Evolutionary conservation across 345 rosid genomes (phyloP).

Genomic region (Boechera retrofracta): DNA sequence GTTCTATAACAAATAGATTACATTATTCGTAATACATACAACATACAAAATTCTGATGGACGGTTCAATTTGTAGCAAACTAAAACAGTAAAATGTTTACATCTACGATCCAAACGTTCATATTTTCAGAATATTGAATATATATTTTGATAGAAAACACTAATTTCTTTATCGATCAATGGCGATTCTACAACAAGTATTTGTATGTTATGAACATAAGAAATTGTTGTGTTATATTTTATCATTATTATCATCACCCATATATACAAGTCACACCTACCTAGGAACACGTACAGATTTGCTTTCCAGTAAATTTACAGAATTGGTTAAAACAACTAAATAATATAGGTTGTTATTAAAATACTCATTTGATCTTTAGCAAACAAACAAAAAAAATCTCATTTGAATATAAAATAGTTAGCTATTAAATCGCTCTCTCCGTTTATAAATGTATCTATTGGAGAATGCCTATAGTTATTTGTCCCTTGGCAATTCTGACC

Average conservation of each 20-base stretch:
- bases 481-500: constrained; percentile 42
- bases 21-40: background rate
- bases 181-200: background rate
- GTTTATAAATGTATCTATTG: constrained; percentile 30
- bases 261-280: constrained; percentile 25
- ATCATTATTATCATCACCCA: background rate
- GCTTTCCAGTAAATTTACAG: constrained; percentile 23
- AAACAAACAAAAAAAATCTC: too few relatives aligned
- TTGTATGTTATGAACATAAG: background rate
- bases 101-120: background rate
- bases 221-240: background rate
- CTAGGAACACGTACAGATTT: constrained; percentile 35
- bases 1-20: too few relatives aligned
- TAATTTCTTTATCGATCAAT: background rate
- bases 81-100: background rate
- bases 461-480: constrained; percentile 42
- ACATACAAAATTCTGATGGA: background rate
- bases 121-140: too few relatives aligned
- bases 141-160: background rate
- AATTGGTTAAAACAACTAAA: constrained; percentile 17
- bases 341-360: background rate
- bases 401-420: background rate
- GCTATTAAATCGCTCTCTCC: constrained; percentile 8
- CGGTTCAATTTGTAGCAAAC: background rate
- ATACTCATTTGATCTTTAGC: background rate